Evolutionary conservation across 2,329 filamentous ascomycete species (phyloP), one percentile per base, ranked within the genome.

Genomic region (Thielaviopsis ethacetica): DNA sequence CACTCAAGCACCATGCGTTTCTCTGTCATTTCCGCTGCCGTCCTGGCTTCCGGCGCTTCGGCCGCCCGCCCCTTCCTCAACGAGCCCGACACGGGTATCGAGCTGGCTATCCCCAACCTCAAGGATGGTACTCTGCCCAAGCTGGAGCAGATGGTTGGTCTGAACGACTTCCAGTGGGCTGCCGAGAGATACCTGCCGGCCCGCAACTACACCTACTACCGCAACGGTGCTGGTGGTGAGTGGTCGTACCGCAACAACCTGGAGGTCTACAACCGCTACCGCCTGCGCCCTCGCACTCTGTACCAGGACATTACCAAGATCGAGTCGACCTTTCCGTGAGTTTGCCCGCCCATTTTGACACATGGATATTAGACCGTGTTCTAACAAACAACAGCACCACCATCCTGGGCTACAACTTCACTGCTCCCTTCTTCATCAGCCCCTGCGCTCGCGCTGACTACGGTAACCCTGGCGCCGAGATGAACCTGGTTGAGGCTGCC

Each of bases 241-340:
- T 78, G 72, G 73, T 67, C 71, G 0, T 78, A 78, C 69, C 71
- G 75, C 54, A 74, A 77, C 67, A 77, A 78, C 65, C 69, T 78
- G 5, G 74, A 77, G 59, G 70, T 75, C 49, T 78, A 71, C 70
- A 66, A 70, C 44, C 72, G 75, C 61, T 73, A 72, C 57, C 69
- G 70, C 49, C 66, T 77, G 26, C 69, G 75, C 49, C 72, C 74
- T 56, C 68, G 72, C 41, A 68, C 72, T 24, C 58, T 75, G 58
- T 58, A 21, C 60, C 65, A 64, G 24, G 71, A 75, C 59, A 70
- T 76, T 50, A 65, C 64, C 9, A 64, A 65, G 13, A 64, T 71
- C 21, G 71, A 72, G 44, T 63, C 68, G 57, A 70, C 69, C 1
- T 61, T 72, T 12, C 62, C 62, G 67, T 69, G 58, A 44, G 66